These are phyloP conservation scores for Cryphonectria japonica DNA, from an alignment of 2,329 filamentous ascomycete species.

Conservation along the genomic window DNA sequence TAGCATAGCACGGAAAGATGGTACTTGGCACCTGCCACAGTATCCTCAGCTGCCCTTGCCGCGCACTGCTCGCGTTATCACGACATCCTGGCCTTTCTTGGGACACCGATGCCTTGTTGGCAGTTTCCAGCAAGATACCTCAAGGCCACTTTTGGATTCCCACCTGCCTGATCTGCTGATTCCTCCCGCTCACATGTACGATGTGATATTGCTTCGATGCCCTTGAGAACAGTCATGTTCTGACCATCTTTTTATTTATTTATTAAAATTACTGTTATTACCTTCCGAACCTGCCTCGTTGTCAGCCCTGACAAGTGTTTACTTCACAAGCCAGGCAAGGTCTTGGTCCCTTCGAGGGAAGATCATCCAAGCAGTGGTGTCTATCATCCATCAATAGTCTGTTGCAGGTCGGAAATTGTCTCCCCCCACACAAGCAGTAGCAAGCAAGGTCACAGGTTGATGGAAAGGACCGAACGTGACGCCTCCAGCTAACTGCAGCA, in stretches of 20 bases:
- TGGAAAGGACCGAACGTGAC: conserved; percentile 5
- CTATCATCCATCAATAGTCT: conserved; percentile 1
- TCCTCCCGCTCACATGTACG: neutral
- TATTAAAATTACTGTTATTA: neutral
- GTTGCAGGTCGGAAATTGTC: neutral
- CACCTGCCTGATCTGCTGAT: conserved; percentile 12
- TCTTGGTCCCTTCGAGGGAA: neutral
- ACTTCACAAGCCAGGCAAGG: neutral
- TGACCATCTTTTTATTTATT: neutral
- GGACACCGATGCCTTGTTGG: neutral
- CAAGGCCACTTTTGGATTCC: neutral
- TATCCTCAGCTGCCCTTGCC: neutral
- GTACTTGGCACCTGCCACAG: neutral
- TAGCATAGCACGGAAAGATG: neutral
- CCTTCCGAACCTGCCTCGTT: neutral
- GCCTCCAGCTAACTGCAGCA: conserved; percentile 21
- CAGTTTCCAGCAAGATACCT: neutral
- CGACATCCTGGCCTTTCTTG: neutral
- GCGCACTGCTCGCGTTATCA: neutral
- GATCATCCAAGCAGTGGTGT: neutral
- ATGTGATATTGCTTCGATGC: neutral
- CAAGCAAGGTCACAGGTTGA: neutral
- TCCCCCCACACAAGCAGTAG: neutral
- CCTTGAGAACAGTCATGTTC: neutral
- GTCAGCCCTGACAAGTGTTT: neutral